Percentiles rank a stretch among this genome's conserved stretches.
phyloP scores from a whole-genome alignment of 192 early-diverging fungal species.

The Backusella sp. region DNA sequence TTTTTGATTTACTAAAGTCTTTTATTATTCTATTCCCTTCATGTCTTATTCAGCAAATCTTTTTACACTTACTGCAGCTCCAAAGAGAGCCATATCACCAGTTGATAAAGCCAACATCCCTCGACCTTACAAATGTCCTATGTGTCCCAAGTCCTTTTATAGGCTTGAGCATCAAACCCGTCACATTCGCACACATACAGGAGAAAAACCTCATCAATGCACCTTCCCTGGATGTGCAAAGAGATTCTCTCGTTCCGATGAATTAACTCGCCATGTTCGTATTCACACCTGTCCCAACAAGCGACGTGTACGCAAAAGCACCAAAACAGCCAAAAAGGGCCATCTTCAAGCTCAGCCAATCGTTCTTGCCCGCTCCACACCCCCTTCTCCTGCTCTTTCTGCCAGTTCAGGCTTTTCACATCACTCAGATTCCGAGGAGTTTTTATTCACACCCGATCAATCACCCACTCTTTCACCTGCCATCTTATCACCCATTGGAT shows the following conservation, averaged over 20 bases:
- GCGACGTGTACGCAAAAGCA: conserved; percentile 36
- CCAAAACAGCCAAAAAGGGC: neutral
- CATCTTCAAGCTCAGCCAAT: conserved; percentile 1
- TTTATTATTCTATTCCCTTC: neutral
- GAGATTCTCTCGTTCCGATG: conserved; percentile 83
- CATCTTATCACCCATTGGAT: conserved; percentile 19
- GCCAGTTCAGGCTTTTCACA: conserved; percentile 14
- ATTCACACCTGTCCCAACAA: conserved; percentile 48
- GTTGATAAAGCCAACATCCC: conserved; percentile 39
- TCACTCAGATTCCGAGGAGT: conserved; percentile 23
- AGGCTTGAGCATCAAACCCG: conserved; percentile 89
- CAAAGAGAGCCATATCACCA: conserved; percentile 23
- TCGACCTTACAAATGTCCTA: conserved; percentile 60
- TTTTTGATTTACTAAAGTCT: neutral
- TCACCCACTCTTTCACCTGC: conserved; percentile 17
- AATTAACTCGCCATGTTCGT: conserved; percentile 58
- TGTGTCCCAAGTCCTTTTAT: conserved; percentile 71
- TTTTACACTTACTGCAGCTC: conserved; percentile 4
- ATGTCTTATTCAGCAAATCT: conserved; percentile 6
- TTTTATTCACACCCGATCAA: conserved; percentile 17
- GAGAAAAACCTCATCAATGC: conserved; percentile 84
- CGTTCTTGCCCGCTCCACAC: neutral
- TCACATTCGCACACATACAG: conserved; percentile 86
- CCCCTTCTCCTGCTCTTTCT: conserved; percentile 17
- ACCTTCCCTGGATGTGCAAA: conserved; percentile 66